Conservation (phyloP, 2,329 filamentous ascomycete genomes). For the Sporothrix dimorphospora region DNA sequence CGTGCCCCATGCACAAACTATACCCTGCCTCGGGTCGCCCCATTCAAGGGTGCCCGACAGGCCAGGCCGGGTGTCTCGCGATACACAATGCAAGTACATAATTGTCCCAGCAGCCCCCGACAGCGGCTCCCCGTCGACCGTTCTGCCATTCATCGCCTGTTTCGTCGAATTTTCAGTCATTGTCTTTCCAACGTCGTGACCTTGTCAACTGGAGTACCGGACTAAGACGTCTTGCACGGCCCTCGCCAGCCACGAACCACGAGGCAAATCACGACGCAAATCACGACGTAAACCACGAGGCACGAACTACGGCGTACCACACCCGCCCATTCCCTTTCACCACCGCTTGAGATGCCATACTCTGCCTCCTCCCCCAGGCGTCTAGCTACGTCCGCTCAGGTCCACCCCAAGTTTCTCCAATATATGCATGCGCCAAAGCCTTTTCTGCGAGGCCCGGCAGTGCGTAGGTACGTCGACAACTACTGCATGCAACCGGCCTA, state of each 20-base stretch:
- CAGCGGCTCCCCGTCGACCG: neutral
- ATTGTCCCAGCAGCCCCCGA: neutral
- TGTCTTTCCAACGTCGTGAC: neutral
- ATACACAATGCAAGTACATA: neutral
- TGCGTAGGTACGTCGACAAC: slow-evolving; percentile 22
- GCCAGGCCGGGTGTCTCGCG: neutral
- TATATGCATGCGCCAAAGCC: slow-evolving; percentile 37
- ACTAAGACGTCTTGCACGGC: neutral
- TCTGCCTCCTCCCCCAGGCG: slow-evolving; percentile 18
- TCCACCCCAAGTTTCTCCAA: slow-evolving; percentile 41
- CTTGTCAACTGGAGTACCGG: neutral
- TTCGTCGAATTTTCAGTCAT: neutral
- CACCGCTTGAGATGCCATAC: slow-evolving; percentile 23
- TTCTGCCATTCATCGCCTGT: neutral
- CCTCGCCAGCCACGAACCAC: neutral
- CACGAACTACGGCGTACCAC: neutral
- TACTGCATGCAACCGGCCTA: neutral
- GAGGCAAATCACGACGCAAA: neutral
- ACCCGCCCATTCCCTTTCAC: neutral
- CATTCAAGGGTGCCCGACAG: neutral
- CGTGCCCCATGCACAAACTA: neutral
- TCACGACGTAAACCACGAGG: no score
- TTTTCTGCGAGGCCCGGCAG: neutral
- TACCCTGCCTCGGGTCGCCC: neutral
- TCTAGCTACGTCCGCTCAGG: slow-evolving; percentile 37